Evolutionary conservation across 202 grass and related monocot genomes (phyloP).

Genomic region (Hordeum pubiflorum): DNA sequence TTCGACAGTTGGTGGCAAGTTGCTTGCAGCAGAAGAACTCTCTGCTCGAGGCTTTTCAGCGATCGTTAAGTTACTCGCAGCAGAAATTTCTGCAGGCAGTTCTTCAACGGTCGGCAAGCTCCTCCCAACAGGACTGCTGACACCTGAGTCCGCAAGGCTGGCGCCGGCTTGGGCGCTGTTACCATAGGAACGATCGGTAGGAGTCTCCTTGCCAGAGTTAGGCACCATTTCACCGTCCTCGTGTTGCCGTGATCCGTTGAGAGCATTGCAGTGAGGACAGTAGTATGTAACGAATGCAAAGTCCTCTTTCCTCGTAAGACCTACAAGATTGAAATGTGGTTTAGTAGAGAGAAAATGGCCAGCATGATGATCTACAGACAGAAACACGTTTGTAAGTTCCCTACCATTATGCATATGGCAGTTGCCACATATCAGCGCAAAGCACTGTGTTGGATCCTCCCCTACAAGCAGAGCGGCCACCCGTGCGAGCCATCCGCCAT

Average conservation of each 20-base stretch:
- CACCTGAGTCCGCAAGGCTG: constrained; percentile 29
- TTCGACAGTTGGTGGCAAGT: constrained; percentile 11
- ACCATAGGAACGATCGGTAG: constrained; percentile 23
- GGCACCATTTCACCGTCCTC: constrained; percentile 44
- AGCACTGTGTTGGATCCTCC: constrained; percentile 95
- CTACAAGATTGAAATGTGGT: constrained; percentile 29
- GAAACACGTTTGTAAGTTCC: neutral
- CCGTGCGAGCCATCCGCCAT: constrained; percentile 79
- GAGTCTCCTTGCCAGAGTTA: constrained; percentile 46
- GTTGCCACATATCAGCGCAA: constrained; percentile 74
- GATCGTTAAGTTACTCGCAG: neutral
- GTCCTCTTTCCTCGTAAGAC: constrained; percentile 91
- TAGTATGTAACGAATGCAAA: constrained; percentile 84
- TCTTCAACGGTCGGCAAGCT: constrained; percentile 34
- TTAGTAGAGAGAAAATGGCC: neutral
- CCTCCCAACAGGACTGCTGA: constrained; percentile 4
- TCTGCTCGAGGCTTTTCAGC: constrained; percentile 30
- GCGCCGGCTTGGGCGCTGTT: constrained; percentile 2
- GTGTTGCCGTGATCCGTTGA: constrained; percentile 52
- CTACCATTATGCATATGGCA: constrained; percentile 98
- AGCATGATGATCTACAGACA: neutral
- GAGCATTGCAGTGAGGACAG: constrained; percentile 75
- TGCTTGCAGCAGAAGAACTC: constrained; percentile 15
- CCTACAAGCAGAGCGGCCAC: constrained; percentile 85
- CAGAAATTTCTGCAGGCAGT: constrained; percentile 26